These are phyloP conservation scores for Pythium sp. DNA, from an alignment of 352 stramenopile species.

Conservation along the genomic window DNA sequence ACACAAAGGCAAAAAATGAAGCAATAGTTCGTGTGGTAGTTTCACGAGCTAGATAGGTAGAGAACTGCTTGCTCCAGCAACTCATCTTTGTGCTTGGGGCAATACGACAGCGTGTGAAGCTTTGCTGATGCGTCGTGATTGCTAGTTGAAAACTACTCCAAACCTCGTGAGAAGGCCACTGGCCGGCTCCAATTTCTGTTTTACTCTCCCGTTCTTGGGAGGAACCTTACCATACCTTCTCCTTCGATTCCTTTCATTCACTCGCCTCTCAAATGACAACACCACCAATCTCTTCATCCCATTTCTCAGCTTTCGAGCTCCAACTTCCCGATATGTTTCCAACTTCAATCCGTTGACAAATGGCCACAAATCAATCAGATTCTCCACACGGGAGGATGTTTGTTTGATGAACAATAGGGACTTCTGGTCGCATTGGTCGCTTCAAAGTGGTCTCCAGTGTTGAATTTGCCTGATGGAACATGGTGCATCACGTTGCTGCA, in stretches of 20 bases:
- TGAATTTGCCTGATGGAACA: too few species aligned
- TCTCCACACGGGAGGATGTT: too few species aligned
- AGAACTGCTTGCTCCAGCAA: not conserved
- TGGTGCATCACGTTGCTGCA: too few species aligned
- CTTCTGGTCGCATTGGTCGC: too few species aligned
- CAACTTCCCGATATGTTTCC: too few species aligned
- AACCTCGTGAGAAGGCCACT: slow-evolving; percentile 88
- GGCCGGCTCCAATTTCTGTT: slow-evolving; percentile 91
- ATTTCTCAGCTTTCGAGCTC: too few species aligned
- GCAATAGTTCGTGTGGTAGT: not conserved
- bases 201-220: slow-evolving; percentile 65
- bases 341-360: too few species aligned
- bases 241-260: not conserved
- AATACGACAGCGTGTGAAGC: slow-evolving; percentile 93
- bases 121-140: slow-evolving; percentile 94
- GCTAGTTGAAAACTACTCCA: slow-evolving; percentile 95
- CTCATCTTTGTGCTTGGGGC: slow-evolving; percentile 91
- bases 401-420: too few species aligned
- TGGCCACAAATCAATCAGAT: too few species aligned
- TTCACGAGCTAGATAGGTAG: accelerated
- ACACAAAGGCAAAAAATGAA: not conserved
- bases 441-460: too few species aligned
- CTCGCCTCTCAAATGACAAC: not conserved
- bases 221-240: slow-evolving; percentile 16
- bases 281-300: too few species aligned